Percentiles rank a stretch among this genome's conserved stretches.
These are phyloP conservation scores for Akebia trifoliata DNA, from an alignment of 164 flowering plant genomes.

Conservation along the genomic window DNA sequence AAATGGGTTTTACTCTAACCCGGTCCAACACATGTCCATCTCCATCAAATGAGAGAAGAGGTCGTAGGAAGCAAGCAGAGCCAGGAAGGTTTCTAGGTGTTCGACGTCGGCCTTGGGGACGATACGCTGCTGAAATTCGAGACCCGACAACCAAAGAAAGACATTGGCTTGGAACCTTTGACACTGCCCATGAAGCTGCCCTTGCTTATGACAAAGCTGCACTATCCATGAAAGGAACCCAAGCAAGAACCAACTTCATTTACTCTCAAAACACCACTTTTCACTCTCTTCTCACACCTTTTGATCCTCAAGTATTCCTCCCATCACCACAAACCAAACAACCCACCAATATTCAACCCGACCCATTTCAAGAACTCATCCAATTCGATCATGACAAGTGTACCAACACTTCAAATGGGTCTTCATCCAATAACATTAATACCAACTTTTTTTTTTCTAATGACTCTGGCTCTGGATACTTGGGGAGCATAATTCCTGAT, in stretches of 20 bases:
- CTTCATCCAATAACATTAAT: slow-evolving; percentile 8
- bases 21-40: slow-evolving; percentile 36
- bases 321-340: slow-evolving; percentile 27
- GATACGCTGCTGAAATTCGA: slow-evolving; percentile 93
- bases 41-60: slow-evolving; percentile 45
- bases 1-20: slow-evolving; percentile 39
- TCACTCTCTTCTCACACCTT: slow-evolving; percentile 43
- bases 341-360: slow-evolving; percentile 18
- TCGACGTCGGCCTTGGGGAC: slow-evolving; percentile 87
- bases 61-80: slow-evolving; percentile 67
- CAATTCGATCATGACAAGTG: slow-evolving; percentile 21
- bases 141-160: slow-evolving; percentile 94
- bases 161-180: slow-evolving; percentile 97
- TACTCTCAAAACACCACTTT: slow-evolving; percentile 54
- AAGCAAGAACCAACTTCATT: slow-evolving; percentile 90
- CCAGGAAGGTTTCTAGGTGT: slow-evolving; percentile 94
- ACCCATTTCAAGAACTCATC: slow-evolving; percentile 12
- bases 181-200: slow-evolving; percentile 97
- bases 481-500: slow-evolving; percentile 75
- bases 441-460: slow-evolving; percentile 33
- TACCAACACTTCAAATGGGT: slow-evolving; percentile 18
- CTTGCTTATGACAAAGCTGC: slow-evolving; percentile 97
- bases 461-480: slow-evolving; percentile 69
- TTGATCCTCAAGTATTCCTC: slow-evolving; percentile 33
- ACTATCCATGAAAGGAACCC: slow-evolving; percentile 83